Percentiles rank a stretch among this genome's conserved stretches.
Conservation (phyloP, 1,284 basidiomycete genomes). For the Pterulicium gracile region DNA sequence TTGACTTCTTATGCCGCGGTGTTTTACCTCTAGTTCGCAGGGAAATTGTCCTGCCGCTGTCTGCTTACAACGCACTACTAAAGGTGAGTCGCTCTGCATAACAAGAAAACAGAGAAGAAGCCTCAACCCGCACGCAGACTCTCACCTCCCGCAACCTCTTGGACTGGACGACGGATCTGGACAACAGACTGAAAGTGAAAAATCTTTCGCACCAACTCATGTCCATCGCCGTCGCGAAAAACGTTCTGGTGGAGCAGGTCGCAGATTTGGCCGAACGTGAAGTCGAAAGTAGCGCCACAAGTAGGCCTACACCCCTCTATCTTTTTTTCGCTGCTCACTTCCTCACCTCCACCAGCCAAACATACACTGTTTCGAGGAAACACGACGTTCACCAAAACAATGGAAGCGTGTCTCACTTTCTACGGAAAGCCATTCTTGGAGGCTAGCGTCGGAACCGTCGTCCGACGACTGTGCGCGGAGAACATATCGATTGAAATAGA, state of each 20-base stretch:
- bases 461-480: conserved; percentile 60
- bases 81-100: conserved; percentile 26
- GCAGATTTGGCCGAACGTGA: conserved; percentile 55
- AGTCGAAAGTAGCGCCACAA: conserved; percentile 51
- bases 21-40: conserved; percentile 26
- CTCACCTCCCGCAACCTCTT: conserved; percentile 56
- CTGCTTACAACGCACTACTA: conserved; percentile 44
- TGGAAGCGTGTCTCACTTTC: conserved; percentile 68
- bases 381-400: conserved; percentile 68
- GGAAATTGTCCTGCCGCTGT: conserved; percentile 63
- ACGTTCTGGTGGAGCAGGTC: conserved; percentile 54
- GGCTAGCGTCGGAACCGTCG: conserved; percentile 56
- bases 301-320: conserved; percentile 25
- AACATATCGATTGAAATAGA: conserved; percentile 73
- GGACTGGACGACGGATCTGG: conserved; percentile 66
- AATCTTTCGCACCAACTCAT: conserved; percentile 48
- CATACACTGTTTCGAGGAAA: conserved; percentile 72
- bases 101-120: conserved; percentile 7
- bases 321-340: conserved; percentile 4
- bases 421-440: conserved; percentile 71
- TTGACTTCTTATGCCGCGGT: no score
- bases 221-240: conserved; percentile 55
- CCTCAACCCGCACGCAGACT: conserved; percentile 26
- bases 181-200: conserved; percentile 53
- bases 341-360: conserved; percentile 30